These are phyloP conservation scores for Melaleuca alternifolia DNA, from an alignment of 345 rosid genomes.

Conservation along the genomic window DNA sequence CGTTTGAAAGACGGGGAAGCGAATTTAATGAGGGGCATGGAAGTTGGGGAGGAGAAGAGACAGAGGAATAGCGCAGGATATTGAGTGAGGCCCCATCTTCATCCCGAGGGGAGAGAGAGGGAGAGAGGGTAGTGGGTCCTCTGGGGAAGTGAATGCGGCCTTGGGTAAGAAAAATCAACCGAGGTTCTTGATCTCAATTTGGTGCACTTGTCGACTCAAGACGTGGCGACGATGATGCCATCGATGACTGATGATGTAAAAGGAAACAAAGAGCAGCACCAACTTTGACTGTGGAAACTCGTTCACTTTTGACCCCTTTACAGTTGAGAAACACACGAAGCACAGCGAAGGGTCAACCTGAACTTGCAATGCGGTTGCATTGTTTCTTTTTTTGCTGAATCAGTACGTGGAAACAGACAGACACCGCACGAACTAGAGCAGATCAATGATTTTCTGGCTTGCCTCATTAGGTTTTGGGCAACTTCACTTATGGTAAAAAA, in stretches of 20 bases:
- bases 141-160: neutral
- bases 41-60: neutral
- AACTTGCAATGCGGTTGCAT: neutral
- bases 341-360: neutral
- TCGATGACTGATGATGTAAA: neutral
- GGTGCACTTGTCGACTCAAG: neutral
- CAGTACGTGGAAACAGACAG: neutral
- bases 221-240: neutral
- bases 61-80: conserved; percentile 16
- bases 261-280: neutral
- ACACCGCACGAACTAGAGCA: neutral
- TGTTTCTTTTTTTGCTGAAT: neutral
- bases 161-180: neutral
- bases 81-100: neutral
- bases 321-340: neutral
- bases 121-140: neutral
- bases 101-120: neutral
- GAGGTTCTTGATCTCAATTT: neutral
- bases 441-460: neutral
- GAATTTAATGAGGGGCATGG: neutral
- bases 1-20: neutral
- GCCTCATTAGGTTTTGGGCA: neutral
- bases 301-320: neutral
- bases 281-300: neutral
- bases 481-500: neutral